Base-by-base conservation (phyloP, 2,329 filamentous ascomycete genomes). In the Fusarium continuum region DNA sequence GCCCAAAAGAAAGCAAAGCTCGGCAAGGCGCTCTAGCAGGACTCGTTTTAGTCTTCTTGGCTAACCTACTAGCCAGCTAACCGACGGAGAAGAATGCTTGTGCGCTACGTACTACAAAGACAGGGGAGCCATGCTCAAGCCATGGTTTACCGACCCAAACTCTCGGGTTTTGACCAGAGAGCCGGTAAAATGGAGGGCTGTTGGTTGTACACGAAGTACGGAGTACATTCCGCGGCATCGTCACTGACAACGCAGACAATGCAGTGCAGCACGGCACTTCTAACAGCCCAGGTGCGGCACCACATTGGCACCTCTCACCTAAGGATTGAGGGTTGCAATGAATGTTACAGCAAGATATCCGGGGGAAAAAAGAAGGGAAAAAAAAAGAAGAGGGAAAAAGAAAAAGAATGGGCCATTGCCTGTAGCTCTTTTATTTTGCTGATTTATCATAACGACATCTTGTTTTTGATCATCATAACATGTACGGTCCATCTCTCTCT, bases 131-230 rank as follows among this genome's bases (percentile, higher is more conserved):
- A 71, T 68, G 72, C 64, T 65, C 63, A 55, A 67, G 65, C 67
- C 69, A 71, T 61, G 67, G 69, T 68, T 74, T 74, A 64, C 73
- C 73, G 73, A 75, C 71, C 73, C 73, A 72, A 67, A 67, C 67
- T 57, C 65, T 74, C 73, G 73, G 73, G 70, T 69, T 72, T 62
- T 68, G 67, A 70, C 73, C 73, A 72, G 61, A 71, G 61, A 64
- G 46, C 69, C 68, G 72, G 73, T 69, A 70, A 62, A 65, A 59
- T 52, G 67, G 65, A 69, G 64, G 65, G 57, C 61, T 70, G 54
- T 53, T 35, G 19, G 60, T 35, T 52, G 44, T 55, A 54, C 41
- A 36, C 26, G 28, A 35, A 29, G 34, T 35, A 31, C 38, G 14
- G 23, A 17, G 26, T 28, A 43, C 28, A 29, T 38, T 26, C 25